Percentiles rank a stretch among this genome's conserved stretches.
Conservation (phyloP, 805 yeast species). For the Hanseniaspora thailandica region DNA sequence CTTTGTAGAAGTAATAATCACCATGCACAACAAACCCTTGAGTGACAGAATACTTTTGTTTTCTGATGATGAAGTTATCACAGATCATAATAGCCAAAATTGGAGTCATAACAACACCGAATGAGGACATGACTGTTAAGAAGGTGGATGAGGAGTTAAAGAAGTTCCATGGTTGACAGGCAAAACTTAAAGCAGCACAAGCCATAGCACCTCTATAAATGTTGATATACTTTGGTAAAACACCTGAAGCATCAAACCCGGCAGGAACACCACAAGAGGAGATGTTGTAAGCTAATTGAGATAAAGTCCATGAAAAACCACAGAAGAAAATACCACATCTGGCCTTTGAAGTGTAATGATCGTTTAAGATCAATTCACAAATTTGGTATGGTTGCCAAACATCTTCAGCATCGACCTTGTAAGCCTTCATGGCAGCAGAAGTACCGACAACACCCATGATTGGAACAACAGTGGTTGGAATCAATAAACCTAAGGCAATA, state of each 20-base stretch:
- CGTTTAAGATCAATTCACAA: constrained; percentile 24
- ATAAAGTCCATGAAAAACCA: constrained; percentile 30
- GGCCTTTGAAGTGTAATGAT: constrained; percentile 28
- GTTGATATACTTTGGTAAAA: constrained; percentile 32
- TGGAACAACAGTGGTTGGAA: constrained; percentile 35
- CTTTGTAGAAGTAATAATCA: constrained; percentile 31
- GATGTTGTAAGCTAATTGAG: constrained; percentile 33
- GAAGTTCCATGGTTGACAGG: constrained; percentile 32
- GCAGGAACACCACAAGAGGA: constrained; percentile 34
- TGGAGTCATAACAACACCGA: constrained; percentile 32
- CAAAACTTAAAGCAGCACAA: constrained; percentile 30
- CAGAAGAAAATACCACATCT: constrained; percentile 34
- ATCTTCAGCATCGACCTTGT: constrained; percentile 23
- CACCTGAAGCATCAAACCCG: constrained; percentile 35
- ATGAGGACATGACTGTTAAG: constrained; percentile 31
- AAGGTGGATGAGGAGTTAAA: constrained; percentile 31
- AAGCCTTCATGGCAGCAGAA: constrained; percentile 29
- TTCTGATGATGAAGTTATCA: constrained; percentile 33
- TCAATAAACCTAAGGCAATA: constrained; percentile 27
- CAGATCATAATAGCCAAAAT: constrained; percentile 32
- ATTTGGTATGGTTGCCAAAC: constrained; percentile 33
- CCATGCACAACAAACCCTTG: constrained; percentile 23
- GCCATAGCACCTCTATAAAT: constrained; percentile 34
- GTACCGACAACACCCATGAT: constrained; percentile 36
- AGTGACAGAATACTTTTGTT: constrained; percentile 29